Conservation (phyloP, 2,329 filamentous ascomycete genomes). For the Aciculosporium take region DNA sequence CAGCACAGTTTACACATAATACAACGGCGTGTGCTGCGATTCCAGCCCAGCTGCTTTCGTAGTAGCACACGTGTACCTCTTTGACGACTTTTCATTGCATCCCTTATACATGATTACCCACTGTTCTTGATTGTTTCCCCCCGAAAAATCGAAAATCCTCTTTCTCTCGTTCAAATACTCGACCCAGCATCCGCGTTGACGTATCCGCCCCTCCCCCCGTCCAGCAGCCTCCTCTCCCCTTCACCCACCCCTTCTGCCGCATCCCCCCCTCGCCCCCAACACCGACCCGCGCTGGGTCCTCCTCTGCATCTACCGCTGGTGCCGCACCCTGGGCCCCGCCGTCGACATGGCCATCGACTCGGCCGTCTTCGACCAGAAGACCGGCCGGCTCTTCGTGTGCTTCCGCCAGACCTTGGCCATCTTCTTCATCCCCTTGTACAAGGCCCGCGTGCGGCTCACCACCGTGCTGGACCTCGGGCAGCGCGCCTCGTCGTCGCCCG, state of each 20-base stretch:
- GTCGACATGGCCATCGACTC: slow-evolving; percentile 55
- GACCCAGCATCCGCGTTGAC: slow-evolving; percentile 9
- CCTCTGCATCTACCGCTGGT: slow-evolving; percentile 62
- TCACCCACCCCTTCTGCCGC: slow-evolving; percentile 65
- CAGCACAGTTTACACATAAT: too few relatives aligned
- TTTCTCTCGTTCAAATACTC: slow-evolving; percentile 8
- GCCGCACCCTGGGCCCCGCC: slow-evolving; percentile 65
- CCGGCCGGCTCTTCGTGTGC: slow-evolving; percentile 56
- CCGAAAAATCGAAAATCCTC: too few relatives aligned
- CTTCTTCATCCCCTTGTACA: slow-evolving; percentile 65
- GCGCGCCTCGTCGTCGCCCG: slow-evolving; percentile 17
- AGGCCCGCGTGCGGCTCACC: slow-evolving; percentile 51
- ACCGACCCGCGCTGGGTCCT: slow-evolving; percentile 54
- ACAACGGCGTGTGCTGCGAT: too few relatives aligned
- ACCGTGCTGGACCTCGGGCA: slow-evolving; percentile 50
- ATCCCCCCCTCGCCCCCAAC: slow-evolving; percentile 37
- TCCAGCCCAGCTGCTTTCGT: too few relatives aligned
- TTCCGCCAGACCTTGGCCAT: slow-evolving; percentile 63
- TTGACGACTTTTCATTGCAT: too few relatives aligned
- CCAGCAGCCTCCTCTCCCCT: slow-evolving; percentile 51
- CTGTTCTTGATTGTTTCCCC: not conserved
- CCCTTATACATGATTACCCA: too few relatives aligned
- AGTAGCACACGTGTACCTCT: too few relatives aligned
- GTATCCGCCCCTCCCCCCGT: slow-evolving; percentile 30
- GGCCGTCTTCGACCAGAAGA: slow-evolving; percentile 50